A percentile compares a stretch with the other conserved stretches of the same genome.
phyloP scores from a whole-genome alignment of 257 asterid genomes.

The Forsythia suspensa region DNA sequence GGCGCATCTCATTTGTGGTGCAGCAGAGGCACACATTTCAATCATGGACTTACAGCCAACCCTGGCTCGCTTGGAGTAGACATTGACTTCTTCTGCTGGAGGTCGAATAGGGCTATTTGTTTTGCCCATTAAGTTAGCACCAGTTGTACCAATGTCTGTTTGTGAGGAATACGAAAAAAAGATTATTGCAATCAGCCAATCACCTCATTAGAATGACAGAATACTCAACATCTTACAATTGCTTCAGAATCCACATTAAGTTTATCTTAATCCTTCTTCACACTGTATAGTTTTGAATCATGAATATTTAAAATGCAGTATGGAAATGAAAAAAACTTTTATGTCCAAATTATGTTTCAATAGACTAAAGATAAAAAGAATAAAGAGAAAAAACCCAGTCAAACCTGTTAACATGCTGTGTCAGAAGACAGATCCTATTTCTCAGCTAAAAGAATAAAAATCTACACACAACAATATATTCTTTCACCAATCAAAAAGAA shows the following conservation, averaged over 20 bases:
- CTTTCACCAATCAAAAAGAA: conserved; percentile 1
- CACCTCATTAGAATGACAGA: conserved; percentile 3
- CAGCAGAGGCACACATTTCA: conserved; percentile 24
- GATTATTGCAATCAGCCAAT: conserved; percentile 6
- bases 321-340: neutral
- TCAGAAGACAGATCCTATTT: neutral
- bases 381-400: neutral
- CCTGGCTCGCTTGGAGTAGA: conserved; percentile 30
- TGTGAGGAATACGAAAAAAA: conserved; percentile 2
- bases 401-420: neutral
- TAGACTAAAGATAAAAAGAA: neutral
- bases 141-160: conserved; percentile 35
- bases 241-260: conserved; percentile 2
- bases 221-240: neutral
- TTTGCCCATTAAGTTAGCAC: conserved; percentile 25
- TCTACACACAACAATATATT: conserved; percentile 6
- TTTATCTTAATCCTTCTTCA: neutral
- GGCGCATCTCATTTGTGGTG: conserved; percentile 29
- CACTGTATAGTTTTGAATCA: neutral
- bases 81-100: conserved; percentile 28
- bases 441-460: neutral
- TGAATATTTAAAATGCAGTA: conserved; percentile 9
- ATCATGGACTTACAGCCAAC: conserved; percentile 16
- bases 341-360: conserved; percentile 10
- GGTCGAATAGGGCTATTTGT: conserved; percentile 23